Evolutionary conservation across 148 eudicot genomes (phyloP).

Genomic region (Limonium bicolor): DNA sequence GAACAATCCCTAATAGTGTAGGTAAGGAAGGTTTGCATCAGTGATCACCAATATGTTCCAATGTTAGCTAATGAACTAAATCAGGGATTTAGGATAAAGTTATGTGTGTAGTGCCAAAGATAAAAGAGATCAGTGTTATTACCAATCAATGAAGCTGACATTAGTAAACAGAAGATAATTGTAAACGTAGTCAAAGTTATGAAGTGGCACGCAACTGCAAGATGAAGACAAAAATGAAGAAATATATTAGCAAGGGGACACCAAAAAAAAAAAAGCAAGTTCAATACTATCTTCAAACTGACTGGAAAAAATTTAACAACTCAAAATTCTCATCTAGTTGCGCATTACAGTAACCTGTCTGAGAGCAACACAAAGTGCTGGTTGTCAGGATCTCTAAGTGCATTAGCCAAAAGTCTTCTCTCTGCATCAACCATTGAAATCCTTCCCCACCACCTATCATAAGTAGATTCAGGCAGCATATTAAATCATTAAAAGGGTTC

Average conservation of each 20-base stretch:
- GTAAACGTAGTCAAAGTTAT: slow-evolving; percentile 69
- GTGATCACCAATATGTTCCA: too few relatives aligned
- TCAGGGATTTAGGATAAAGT: not conserved
- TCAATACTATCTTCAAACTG: not conserved
- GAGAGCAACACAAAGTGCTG: slow-evolving; percentile 95
- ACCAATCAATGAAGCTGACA: slow-evolving; percentile 89
- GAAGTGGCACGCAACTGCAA: slow-evolving; percentile 91
- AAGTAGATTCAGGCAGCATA: not conserved
- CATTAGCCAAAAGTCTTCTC: slow-evolving; percentile 80
- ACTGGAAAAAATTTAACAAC: slow-evolving; percentile 1
- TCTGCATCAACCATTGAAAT: slow-evolving; percentile 99
- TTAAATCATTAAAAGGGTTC: too few relatives aligned
- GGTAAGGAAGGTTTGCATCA: too few relatives aligned
- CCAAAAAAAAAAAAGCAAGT: not conserved
- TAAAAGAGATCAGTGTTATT: not conserved
- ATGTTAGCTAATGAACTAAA: too few relatives aligned
- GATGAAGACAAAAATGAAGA: slow-evolving; percentile 4
- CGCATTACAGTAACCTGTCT: slow-evolving; percentile 45
- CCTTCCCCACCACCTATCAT: slow-evolving; percentile 83
- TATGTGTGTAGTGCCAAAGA: not conserved
- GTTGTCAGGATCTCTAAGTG: slow-evolving; percentile 74
- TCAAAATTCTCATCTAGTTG: too few relatives aligned
- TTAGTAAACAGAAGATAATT: slow-evolving; percentile 76
- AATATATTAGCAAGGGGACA: not conserved
- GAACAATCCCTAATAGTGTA: too few relatives aligned